Conservation (phyloP, 192 early-diverging fungal genomes). For the Physocladia obscura region DNA sequence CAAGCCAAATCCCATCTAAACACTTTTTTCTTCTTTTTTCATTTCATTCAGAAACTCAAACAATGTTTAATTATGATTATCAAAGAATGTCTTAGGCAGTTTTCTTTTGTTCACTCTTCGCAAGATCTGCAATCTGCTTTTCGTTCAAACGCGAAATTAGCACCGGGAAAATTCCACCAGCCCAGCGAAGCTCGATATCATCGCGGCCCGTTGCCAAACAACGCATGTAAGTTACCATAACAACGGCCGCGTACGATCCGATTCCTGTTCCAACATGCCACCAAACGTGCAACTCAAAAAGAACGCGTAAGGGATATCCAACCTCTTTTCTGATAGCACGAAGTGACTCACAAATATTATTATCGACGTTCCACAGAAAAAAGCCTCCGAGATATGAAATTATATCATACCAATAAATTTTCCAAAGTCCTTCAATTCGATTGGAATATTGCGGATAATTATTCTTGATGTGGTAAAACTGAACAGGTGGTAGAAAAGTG, state of each 20-base stretch:
- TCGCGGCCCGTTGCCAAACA: slow-evolving; percentile 29
- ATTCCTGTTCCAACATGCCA: slow-evolving; percentile 51
- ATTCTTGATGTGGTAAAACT: slow-evolving; percentile 29
- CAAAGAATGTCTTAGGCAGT: too few species aligned
- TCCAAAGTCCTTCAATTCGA: slow-evolving; percentile 7
- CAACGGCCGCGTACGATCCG: slow-evolving; percentile 33
- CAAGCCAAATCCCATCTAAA: slow-evolving; percentile 35
- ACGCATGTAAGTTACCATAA: slow-evolving; percentile 31
- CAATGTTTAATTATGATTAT: too few species aligned
- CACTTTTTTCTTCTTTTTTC: too few species aligned
- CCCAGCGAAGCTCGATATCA: slow-evolving; percentile 35
- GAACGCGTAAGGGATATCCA: slow-evolving; percentile 48
- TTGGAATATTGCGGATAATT: slow-evolving; percentile 19
- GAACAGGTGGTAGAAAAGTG: slow-evolving; percentile 23
- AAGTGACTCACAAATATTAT: slow-evolving; percentile 63
- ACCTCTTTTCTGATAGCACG: slow-evolving; percentile 49
- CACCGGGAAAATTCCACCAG: slow-evolving; percentile 5
- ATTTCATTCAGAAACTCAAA: too few species aligned
- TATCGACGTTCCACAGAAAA: slow-evolving; percentile 80
- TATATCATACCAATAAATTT: slow-evolving; percentile 7
- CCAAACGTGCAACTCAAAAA: slow-evolving; percentile 49
- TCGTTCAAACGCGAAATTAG: too few species aligned
- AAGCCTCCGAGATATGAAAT: slow-evolving; percentile 42
- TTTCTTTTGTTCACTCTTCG: too few species aligned
- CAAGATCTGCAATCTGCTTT: too few species aligned